Evolutionary conservation across 352 stramenopile species (phyloP), one percentile per base, ranked within the genome.

Genomic region (Globisporangium paddicum): DNA sequence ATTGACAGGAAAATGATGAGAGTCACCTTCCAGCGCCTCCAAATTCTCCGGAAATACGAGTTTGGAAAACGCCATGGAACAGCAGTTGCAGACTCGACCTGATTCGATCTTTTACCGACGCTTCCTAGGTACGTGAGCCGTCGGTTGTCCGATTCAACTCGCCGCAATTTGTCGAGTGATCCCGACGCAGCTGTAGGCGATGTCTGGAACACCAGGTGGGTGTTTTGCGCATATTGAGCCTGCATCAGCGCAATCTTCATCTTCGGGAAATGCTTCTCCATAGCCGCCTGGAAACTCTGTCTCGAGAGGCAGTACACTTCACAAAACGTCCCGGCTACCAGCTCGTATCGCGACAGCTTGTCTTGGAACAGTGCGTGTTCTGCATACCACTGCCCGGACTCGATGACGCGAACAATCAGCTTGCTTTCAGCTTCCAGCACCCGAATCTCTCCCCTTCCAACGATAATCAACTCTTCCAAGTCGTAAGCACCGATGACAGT

Each of bases 281-380:
- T 48, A 0, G 46, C 54, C 3, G 42, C 44, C 25, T 62, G 35
- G 26, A 73, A 69, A 9, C 16, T 57, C 45, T 51, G 58, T 16
- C 44, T 45, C 16, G 63, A 51, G 5, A 75, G 42, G 25, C 58
- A 72, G 49, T 61, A 75, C 0, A 75, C 45, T 21, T 75, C 61
- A 25, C 64, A 72, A 32, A 67, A 61, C 34, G 52, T 64, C 2
- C 62, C 61, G 2, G 64, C 64, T 6, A 73, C 42, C 16, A 75
- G 40, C 25, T 55, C 58, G 35, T 64, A 61, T 23, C 25, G 40
- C 5, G 61, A 62, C 9, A 61, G 18, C 2, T 40, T 55, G 45
- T 69, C 59, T 19, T 69, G 63, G 18, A 64, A 71, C 1, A 67
- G 67, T 11, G 67, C 46, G 13, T 64, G 55, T n/a, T 67, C 60